Evolutionary conservation across 148 eudicot genomes (phyloP), one percentile per base, ranked within the genome.

Genomic region (Rhododendron ferrugineum): DNA sequence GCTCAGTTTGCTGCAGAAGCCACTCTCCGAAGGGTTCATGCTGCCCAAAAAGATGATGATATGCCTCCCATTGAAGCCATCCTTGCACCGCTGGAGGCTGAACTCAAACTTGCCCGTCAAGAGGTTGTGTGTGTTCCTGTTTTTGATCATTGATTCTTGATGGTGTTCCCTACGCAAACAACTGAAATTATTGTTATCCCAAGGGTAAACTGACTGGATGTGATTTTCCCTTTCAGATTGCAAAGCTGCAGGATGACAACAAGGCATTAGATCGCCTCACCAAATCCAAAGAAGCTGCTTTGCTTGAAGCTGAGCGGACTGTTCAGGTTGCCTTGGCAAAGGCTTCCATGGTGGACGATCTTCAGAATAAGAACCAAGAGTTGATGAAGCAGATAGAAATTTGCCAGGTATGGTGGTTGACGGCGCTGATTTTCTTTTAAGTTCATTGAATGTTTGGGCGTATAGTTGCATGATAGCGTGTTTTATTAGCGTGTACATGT

Each of bases 1-100:
- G 96, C 96, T 86, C 96, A 94, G 86, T 94, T 94, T 92, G 96
- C 96, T 32, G 96, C 96, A 40, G 96, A 94, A 90, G 96, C 96
- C 62, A 91, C 96, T 72, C 93, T 94, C 79, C 88, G 96, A 79
- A 90, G 96, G 90, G 96, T 94, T 82, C 96, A 94, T 92, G 96
- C 96, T 87, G 95, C 94, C 85, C 96, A 92, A 85, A 94, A 94
- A 85, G 96, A 94, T 85, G 96, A 94, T 85, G 96, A 94, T 85
- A 94, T 94, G 96, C 96, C 96, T 85, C 96, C 96, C 32, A 94
- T 94, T 85, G 94, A 94, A 92, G 96, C 96, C 83, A 94, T 94
- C 85, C 90, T 94, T 81, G 96, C 94, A 75, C 96, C 96, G 1
- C 82, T 94, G 88, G 96, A 94, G 85, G 96, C 96, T 82, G 96